Conservation (phyloP, 345 rosid species). For the Eutrema japonicum region DNA sequence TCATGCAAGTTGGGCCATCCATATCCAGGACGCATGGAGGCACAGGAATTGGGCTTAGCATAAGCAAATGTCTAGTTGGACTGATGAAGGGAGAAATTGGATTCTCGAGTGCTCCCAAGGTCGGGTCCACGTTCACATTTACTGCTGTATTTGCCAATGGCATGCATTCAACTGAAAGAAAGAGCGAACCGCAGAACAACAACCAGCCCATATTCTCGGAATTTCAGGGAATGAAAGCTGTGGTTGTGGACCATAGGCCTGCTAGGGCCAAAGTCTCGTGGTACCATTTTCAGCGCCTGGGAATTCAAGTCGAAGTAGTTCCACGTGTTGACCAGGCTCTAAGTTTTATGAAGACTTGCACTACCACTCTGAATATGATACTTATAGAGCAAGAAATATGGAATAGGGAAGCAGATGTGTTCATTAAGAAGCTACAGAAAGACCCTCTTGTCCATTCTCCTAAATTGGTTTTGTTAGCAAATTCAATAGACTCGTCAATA, state of each 20-base stretch:
- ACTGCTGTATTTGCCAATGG: slow-evolving; percentile 74
- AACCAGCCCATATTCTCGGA: slow-evolving; percentile 55
- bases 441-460: slow-evolving; percentile 46
- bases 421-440: slow-evolving; percentile 49
- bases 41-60: slow-evolving; percentile 96
- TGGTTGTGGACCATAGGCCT: slow-evolving; percentile 77
- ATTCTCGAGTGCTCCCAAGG: slow-evolving; percentile 73
- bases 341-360: slow-evolving; percentile 44
- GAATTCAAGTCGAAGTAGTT: slow-evolving; percentile 66
- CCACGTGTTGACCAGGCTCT: slow-evolving; percentile 58
- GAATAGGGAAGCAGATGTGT: slow-evolving; percentile 63
- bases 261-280: slow-evolving; percentile 74
- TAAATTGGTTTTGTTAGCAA: slow-evolving; percentile 65
- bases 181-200: slow-evolving; percentile 54
- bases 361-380: slow-evolving; percentile 53
- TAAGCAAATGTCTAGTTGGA: slow-evolving; percentile 88
- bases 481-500: slow-evolving; percentile 43
- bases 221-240: slow-evolving; percentile 71
- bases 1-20: slow-evolving; percentile 94
- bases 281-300: slow-evolving; percentile 83
- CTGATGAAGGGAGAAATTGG: slow-evolving; percentile 95
- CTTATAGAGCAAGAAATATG: slow-evolving; percentile 87
- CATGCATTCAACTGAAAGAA: slow-evolving; percentile 49
- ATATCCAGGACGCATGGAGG: slow-evolving; percentile 91
- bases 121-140: slow-evolving; percentile 92